A percentile compares a stretch with the other conserved stretches of the same genome.
phyloP scores from a whole-genome alignment of 2,329 filamentous ascomycete genomes.

The Cercospora sp. region DNA sequence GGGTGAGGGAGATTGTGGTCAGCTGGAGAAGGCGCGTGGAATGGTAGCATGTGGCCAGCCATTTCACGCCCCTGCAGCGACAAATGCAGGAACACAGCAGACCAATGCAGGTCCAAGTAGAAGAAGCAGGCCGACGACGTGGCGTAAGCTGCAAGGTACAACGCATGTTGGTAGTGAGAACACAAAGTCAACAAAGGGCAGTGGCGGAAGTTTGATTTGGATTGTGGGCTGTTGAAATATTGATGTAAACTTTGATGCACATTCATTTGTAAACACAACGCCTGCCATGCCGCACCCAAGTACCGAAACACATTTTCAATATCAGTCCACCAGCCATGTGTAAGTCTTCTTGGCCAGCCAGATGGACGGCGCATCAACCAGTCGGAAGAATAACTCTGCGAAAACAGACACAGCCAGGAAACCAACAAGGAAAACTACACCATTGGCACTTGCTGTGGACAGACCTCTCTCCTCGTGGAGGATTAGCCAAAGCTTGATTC shows the following conservation, averaged over 20 bases:
- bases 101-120: neutral
- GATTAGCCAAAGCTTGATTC: constrained; percentile 35
- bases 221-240: neutral
- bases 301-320: neutral
- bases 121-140: neutral
- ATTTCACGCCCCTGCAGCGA: neutral
- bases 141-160: neutral
- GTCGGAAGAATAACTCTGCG: constrained; percentile 31
- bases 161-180: neutral
- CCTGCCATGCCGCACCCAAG: too few species aligned
- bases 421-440: constrained; percentile 30
- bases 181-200: neutral
- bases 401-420: constrained; percentile 22
- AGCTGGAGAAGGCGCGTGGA: neutral
- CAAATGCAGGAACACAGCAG: neutral
- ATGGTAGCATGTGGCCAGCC: too few species aligned
- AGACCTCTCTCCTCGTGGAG: constrained; percentile 21
- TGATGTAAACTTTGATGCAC: neutral
- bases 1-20: neutral
- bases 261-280: neutral
- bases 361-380: constrained; percentile 31
- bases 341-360: constrained; percentile 29
- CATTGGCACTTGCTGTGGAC: constrained; percentile 28
- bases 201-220: neutral
- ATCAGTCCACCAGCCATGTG: constrained; percentile 26